Evolutionary conservation across 345 rosid genomes (phyloP).

Genomic region (Gossypium anomalum): DNA sequence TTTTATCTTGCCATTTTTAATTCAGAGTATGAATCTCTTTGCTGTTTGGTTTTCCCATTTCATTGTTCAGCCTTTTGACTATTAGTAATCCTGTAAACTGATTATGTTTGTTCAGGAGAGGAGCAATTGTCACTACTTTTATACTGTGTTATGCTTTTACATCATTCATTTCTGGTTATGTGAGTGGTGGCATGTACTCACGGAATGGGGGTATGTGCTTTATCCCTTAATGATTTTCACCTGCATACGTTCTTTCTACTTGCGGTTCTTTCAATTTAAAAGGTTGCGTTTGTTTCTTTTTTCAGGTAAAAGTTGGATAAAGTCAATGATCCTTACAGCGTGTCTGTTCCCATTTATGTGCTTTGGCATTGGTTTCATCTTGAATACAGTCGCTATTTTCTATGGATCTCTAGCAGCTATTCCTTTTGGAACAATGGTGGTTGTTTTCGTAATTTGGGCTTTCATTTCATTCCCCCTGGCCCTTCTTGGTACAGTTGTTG

Average conservation of each 20-base stretch:
- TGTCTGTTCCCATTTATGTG: conserved; percentile 93
- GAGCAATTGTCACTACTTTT: conserved; percentile 97
- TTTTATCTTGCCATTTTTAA: neutral
- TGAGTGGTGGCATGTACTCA: conserved; percentile 99
- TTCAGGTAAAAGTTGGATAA: conserved; percentile 92
- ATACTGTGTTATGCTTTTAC: conserved; percentile 95
- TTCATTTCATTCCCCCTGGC: conserved; percentile 96
- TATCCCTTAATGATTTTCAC: neutral
- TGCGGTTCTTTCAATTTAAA: neutral
- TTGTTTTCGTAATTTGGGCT: conserved; percentile 89
- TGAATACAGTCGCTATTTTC: conserved; percentile 85
- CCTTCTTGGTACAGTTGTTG: conserved; percentile 91
- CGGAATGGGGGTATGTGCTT: conserved; percentile 79
- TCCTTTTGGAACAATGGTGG: conserved; percentile 96
- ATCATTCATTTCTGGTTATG: conserved; percentile 94
- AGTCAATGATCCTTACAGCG: conserved; percentile 94
- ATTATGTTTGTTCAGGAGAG: conserved; percentile 64
- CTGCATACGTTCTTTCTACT: neutral
- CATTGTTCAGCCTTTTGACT: neutral
- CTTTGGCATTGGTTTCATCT: conserved; percentile 82
- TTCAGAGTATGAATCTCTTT: neutral
- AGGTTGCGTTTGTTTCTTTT: neutral
- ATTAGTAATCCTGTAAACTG: neutral
- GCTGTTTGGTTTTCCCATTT: conserved; percentile 3
- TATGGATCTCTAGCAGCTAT: conserved; percentile 96